These are phyloP conservation scores for Diophrys appendiculata DNA, from an alignment of 73 alveolate species.

Conservation along the genomic window DNA sequence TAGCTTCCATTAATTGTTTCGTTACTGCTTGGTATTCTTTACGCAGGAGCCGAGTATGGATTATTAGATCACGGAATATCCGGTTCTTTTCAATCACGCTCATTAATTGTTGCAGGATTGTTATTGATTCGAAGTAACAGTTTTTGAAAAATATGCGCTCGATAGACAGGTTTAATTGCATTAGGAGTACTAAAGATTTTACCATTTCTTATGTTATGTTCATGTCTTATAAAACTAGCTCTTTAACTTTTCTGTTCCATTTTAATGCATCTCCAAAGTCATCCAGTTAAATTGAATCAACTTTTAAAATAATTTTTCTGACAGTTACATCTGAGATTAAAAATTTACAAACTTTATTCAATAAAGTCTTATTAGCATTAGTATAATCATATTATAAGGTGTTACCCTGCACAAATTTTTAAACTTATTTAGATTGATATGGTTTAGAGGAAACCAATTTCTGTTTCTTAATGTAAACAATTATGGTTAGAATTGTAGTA, in stretches of 20 bases:
- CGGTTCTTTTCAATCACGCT: no score
- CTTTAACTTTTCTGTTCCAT: neutral
- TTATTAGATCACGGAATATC: no score
- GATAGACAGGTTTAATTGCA: no score
- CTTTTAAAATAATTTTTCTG: neutral
- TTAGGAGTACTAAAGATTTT: no score
- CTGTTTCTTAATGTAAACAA: neutral
- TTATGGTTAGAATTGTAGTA: no score
- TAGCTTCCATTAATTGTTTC: no score
- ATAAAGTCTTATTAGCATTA: neutral
- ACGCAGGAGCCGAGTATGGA: no score
- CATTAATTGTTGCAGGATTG: no score
- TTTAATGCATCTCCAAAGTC: neutral
- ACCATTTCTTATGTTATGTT: neutral
- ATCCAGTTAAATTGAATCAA: neutral
- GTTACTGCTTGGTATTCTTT: no score
- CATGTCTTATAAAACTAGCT: neutral
- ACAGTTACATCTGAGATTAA: neutral
- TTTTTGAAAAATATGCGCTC: no score
- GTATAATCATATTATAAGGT: neutral
- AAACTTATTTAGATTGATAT: neutral
- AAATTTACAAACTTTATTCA: neutral
- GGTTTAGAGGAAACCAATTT: neutral
- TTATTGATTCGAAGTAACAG: no score
- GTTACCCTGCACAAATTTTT: neutral